Conservation (phyloP, 2,329 filamentous ascomycete genomes). For the Botrytis porri region DNA sequence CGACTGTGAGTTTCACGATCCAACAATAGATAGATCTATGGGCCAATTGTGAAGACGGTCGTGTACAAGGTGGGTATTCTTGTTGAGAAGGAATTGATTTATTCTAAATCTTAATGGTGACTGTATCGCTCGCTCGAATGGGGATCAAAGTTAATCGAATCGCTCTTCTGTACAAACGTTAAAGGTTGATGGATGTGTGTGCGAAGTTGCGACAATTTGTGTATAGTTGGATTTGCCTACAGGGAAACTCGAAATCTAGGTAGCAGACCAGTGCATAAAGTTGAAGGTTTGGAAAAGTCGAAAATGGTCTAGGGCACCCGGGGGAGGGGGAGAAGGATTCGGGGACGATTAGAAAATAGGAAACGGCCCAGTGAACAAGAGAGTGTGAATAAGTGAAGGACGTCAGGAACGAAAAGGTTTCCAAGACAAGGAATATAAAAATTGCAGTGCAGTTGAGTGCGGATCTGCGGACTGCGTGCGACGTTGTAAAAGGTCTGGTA, state of each 20-base stretch:
- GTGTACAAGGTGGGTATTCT: slow-evolving; percentile 15
- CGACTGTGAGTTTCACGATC: neutral
- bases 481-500: neutral
- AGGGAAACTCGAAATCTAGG: slow-evolving; percentile 3
- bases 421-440: neutral
- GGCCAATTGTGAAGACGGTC: neutral
- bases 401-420: neutral
- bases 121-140: slow-evolving; percentile 13
- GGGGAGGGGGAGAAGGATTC: neutral
- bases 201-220: slow-evolving; percentile 12
- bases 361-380: neutral
- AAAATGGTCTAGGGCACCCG: neutral
- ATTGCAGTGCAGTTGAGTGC: neutral
- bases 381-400: neutral
- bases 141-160: slow-evolving; percentile 11
- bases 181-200: neutral
- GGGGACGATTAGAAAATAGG: neutral
- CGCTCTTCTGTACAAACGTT: neutral
- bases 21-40: neutral
- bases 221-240: slow-evolving; percentile 9
- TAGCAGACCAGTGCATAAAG: slow-evolving; percentile 17
- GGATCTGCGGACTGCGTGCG: neutral
- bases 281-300: neutral
- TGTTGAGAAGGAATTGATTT: neutral
- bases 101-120: neutral